These are phyloP conservation scores for Papiliotrema flavescens DNA, from an alignment of 1,284 basidiomycete genomes.

Conservation along the genomic window DNA sequence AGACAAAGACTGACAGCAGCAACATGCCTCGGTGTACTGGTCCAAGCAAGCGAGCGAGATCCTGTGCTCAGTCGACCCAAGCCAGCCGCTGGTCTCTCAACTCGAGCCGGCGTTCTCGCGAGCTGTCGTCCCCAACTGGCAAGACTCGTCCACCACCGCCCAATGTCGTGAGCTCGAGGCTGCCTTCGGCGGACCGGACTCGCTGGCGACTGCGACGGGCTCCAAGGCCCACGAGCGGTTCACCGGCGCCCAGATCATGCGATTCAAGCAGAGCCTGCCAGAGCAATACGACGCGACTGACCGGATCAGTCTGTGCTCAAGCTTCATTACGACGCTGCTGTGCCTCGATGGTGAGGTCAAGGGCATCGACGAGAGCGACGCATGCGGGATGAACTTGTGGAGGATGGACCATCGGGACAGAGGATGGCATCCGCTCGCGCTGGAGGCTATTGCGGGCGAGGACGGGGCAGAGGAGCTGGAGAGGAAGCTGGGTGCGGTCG, in stretches of 20 bases:
- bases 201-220: conserved; percentile 70
- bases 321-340: conserved; percentile 77
- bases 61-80: conserved; percentile 58
- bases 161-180: conserved; percentile 70
- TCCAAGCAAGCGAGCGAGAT: conserved; percentile 57
- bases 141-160: conserved; percentile 76
- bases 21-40: conserved; percentile 91
- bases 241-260: conserved; percentile 78
- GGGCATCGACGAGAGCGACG: conserved; percentile 57
- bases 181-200: conserved; percentile 62
- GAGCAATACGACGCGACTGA: conserved; percentile 63
- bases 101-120: conserved; percentile 62
- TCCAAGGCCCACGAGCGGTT: conserved; percentile 84
- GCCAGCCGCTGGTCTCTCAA: conserved; percentile 53
- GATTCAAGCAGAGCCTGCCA: conserved; percentile 61
- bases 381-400: conserved; percentile 83
- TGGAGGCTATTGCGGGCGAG: conserved; percentile 50
- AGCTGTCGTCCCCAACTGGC: conserved; percentile 78
- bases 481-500: conserved; percentile 67
- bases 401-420: conserved; percentile 64
- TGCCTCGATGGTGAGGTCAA: conserved; percentile 51
- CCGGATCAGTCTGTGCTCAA: conserved; percentile 75
- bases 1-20: conserved; percentile 51
- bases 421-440: conserved; percentile 64
- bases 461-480: conserved; percentile 65